Base-by-base conservation (phyloP, 495 filamentous ascomycete genomes). In the Durotheca rogersii region DNA sequence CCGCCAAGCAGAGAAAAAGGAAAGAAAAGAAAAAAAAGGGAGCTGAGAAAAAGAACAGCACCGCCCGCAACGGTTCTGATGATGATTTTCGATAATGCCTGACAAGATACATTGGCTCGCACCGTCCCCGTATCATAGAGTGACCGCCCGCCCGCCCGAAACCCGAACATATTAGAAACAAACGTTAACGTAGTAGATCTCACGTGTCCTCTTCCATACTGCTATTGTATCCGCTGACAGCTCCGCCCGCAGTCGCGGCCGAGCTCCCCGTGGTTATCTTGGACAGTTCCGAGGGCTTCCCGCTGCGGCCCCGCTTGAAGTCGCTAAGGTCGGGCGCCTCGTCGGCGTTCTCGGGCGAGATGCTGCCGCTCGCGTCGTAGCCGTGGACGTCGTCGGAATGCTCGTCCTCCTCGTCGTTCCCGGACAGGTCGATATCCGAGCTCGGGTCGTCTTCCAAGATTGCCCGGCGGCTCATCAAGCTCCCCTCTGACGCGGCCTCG, bases 201-300 rank as follows among this genome's bases (percentile, higher is more conserved):
- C 25, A 59, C 0, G 30, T 14, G 6, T 54, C 50, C 15, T 73
- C 70, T 36, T 72, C 68, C 41, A 69, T 52, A 11, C 64, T 66
- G 16, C 67, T 74, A 34, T 58, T 64, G 29, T 69, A 71, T 4
- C 66, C 70, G 50, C 72, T 77, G 29, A 52, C 65, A 20, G 67
- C 68, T 20, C 65, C 71, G 39, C 71, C 69, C 7, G 71, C 67
- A 15, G 75, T 77, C 2, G 70, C 72, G 17, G 58, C 72, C 14
- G 68, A 74, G 38, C 74, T 74, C 14, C 62, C 71, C 11, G 71
- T 72, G 21, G 56, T 55, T 6, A 64, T 12, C 14, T 50, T 59
- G 11, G 53, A 42, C 23, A 48, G 35, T n/a, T 37, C 36, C 14
- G 40, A 29, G 14, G 17, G 15, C 36, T 44, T 43, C 6, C 27